Evolutionary conservation across 78 protist species (phyloP).

Genomic region (Planoprotostelium fungivorum): DNA sequence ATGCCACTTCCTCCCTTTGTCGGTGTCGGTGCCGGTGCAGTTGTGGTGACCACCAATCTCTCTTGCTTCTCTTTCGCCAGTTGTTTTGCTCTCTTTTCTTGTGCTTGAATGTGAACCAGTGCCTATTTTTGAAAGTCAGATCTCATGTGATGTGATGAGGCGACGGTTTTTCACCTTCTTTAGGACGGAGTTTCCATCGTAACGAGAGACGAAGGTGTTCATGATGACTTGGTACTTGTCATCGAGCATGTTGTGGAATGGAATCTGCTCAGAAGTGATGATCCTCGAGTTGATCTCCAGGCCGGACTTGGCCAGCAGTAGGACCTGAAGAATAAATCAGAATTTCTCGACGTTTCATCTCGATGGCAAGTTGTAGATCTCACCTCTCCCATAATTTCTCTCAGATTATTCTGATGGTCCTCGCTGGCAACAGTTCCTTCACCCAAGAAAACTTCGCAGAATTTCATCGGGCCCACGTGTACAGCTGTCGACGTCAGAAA

Average conservation of each 20-base stretch:
- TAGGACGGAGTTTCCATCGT: background rate
- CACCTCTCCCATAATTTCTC: background rate
- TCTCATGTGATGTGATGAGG: background rate
- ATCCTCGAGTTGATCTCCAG: background rate
- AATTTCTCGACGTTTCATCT: background rate
- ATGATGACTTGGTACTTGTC: background rate
- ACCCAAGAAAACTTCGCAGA: background rate
- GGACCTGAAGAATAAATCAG: background rate
- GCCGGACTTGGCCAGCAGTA: background rate
- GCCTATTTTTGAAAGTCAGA: background rate
- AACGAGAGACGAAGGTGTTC: background rate
- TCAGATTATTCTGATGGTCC: background rate
- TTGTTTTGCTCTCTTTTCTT: background rate
- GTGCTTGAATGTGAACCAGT: background rate
- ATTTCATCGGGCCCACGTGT: background rate
- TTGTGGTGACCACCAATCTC: background rate
- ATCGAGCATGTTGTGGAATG: background rate
- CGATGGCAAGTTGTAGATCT: background rate
- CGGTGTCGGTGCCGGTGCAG: background rate
- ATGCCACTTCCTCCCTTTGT: no score
- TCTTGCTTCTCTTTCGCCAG: background rate
- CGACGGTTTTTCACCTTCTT: background rate
- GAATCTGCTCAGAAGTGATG: background rate
- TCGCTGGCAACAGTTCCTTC: background rate
- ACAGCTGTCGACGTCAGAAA: background rate